phyloP scores from a whole-genome alignment of 768 basidiomycete genomes.

The Lepiota venenata region DNA sequence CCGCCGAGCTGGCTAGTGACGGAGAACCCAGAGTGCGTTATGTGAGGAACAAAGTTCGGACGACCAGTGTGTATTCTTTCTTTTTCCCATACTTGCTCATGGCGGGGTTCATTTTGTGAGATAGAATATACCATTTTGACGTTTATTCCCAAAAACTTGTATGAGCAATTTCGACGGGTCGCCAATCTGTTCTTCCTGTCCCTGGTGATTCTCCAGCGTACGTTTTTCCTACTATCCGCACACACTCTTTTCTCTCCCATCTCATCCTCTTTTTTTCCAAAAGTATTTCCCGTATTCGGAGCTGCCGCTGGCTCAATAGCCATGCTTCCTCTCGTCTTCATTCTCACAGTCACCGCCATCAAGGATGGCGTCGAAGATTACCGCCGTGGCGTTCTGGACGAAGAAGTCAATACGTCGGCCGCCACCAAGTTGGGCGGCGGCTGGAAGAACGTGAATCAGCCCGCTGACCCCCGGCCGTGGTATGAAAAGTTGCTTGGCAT shows the following conservation, averaged over 20 bases:
- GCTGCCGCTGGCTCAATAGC: constrained; percentile 80
- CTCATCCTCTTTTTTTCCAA: constrained; percentile 14
- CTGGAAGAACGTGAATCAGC: constrained; percentile 91
- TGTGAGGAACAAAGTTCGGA: constrained; percentile 89
- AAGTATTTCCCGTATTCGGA: constrained; percentile 90
- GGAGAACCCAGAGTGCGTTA: constrained; percentile 84
- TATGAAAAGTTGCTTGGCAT: constrained; percentile 70
- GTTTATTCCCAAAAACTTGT: constrained; percentile 92
- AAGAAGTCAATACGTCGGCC: constrained; percentile 93
- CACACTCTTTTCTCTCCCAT: neutral
- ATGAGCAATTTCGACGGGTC: constrained; percentile 90
- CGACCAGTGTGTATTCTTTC: constrained; percentile 66
- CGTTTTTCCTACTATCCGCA: constrained; percentile 17
- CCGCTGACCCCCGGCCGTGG: constrained; percentile 71
- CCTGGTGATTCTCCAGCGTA: constrained; percentile 78
- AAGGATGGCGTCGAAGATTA: constrained; percentile 98
- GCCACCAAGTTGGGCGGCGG: constrained; percentile 80
- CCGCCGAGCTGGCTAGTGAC: constrained; percentile 58
- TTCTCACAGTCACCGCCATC: constrained; percentile 84
- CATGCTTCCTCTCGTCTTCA: constrained; percentile 84
- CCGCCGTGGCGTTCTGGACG: constrained; percentile 82
- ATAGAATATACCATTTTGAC: constrained; percentile 88
- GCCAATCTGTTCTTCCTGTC: constrained; percentile 92
- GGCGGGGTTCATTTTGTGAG: constrained; percentile 6
- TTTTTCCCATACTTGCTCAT: neutral